Evolutionary conservation across 139 green algal species (phyloP).

Genomic region (Medakamo hakoo): DNA sequence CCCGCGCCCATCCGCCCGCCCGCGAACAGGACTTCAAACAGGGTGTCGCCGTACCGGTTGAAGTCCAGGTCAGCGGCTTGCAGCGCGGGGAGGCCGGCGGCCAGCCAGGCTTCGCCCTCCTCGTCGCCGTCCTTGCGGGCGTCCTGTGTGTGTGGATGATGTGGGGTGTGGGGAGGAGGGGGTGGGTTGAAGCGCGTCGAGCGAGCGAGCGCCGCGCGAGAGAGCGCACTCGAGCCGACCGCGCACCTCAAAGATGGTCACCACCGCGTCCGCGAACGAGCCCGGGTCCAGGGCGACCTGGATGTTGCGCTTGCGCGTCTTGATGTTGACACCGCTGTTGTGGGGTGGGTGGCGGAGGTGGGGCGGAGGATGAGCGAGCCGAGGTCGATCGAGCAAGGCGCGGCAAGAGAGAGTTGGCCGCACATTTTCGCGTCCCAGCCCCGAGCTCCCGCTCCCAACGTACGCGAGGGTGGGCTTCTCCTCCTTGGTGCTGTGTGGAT

Average conservation of each 20-base stretch:
- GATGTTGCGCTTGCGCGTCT: constrained; percentile 95
- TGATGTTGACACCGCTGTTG: constrained; percentile 75
- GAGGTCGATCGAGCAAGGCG: not conserved
- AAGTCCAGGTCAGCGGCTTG: constrained; percentile 79
- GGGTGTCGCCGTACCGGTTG: constrained; percentile 81
- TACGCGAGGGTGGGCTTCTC: constrained; percentile 79
- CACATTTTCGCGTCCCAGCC: not conserved
- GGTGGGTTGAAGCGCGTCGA: too few relatives aligned
- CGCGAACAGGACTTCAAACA: constrained; percentile 89
- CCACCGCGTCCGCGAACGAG: constrained; percentile 79
- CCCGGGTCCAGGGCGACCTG: constrained; percentile 77
- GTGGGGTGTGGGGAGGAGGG: too few relatives aligned
- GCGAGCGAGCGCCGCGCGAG: too few relatives aligned
- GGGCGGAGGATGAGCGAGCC: not conserved
- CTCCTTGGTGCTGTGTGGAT: constrained; percentile 30
- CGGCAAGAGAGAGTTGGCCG: not conserved
- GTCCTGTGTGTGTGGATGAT: too few relatives aligned
- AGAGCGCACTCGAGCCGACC: too few relatives aligned
- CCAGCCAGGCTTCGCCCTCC: constrained; percentile 16
- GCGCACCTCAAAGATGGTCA: constrained; percentile 66
- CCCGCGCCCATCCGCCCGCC: constrained; percentile 59
- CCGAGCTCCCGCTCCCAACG: constrained; percentile 15
- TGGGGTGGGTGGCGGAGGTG: not conserved
- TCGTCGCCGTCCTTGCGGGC: constrained; percentile 28
- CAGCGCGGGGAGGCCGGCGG: constrained; percentile 23